Evolutionary conservation across 805 yeast genomes (phyloP).

Genomic region (Metschnikowia hibisci): DNA sequence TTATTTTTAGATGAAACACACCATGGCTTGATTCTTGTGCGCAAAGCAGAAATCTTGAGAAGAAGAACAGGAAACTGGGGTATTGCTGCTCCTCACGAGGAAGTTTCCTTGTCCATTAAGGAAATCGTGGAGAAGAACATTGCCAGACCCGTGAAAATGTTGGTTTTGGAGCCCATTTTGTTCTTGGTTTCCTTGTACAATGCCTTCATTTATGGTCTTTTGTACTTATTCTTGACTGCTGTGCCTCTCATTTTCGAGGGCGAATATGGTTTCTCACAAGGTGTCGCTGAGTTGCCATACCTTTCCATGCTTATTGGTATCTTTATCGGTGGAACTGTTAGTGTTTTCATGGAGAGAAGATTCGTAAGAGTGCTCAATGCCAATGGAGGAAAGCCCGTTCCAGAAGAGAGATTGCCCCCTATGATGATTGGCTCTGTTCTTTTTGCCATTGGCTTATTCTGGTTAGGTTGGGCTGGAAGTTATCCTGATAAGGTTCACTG

Average conservation of each 20-base stretch:
- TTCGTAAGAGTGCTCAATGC: conserved; percentile 42
- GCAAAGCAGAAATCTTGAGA: conserved; percentile 61
- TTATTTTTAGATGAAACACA: conserved; percentile 66
- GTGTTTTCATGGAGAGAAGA: conserved; percentile 52
- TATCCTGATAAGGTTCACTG: conserved; percentile 20
- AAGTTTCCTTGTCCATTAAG: conserved; percentile 22
- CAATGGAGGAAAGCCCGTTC: conserved; percentile 19
- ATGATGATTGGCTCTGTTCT: conserved; percentile 19
- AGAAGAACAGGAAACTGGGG: conserved; percentile 78
- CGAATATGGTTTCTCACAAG: conserved; percentile 54
- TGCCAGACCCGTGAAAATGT: conserved; percentile 65
- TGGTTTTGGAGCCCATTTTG: conserved; percentile 67
- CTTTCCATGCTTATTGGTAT: conserved; percentile 70
- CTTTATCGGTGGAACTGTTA: conserved; percentile 50
- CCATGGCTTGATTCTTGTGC: conserved; percentile 59
- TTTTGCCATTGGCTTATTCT: conserved; percentile 18
- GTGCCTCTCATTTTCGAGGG: conserved; percentile 57
- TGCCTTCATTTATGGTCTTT: conserved; percentile 76
- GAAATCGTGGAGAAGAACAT: conserved; percentile 61
- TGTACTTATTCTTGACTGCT: conserved; percentile 70
- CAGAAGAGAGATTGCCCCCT: conserved; percentile 22
- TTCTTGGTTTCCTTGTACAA: conserved; percentile 66
- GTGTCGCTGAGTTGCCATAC: conserved; percentile 76
- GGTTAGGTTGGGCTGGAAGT: conserved; percentile 21
- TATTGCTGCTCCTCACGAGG: conserved; percentile 72